These are phyloP conservation scores for Fraxinus baroniana DNA, from an alignment of 305 asterid genomes.

Conservation along the genomic window DNA sequence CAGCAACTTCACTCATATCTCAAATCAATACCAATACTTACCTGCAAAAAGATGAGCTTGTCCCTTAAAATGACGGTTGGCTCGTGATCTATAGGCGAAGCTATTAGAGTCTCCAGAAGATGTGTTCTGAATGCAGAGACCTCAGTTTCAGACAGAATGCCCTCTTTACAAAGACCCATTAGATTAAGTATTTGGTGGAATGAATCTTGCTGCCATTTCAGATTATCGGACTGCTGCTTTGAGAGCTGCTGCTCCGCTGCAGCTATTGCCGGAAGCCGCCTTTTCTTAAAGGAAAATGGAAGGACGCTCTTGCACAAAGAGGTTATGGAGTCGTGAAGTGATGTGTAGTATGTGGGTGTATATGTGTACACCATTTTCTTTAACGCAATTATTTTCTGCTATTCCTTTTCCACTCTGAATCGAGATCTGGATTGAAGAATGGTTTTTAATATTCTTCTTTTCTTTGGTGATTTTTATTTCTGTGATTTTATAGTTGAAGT, in stretches of 20 bases:
- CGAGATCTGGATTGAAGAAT: not conserved
- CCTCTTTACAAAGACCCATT: slow-evolving; percentile 84
- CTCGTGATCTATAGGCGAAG: too few relatives aligned
- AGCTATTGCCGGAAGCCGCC: slow-evolving; percentile 71
- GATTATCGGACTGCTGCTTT: slow-evolving; percentile 82
- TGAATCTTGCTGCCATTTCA: slow-evolving; percentile 96
- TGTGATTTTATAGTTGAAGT: slow-evolving; percentile 20
- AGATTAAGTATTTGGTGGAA: slow-evolving; percentile 84
- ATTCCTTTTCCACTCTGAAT: not conserved
- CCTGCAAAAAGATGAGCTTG: too few relatives aligned
- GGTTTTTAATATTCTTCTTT: not conserved
- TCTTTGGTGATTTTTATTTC: not conserved
- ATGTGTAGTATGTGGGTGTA: slow-evolving; percentile 81
- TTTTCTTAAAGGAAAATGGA: slow-evolving; percentile 86
- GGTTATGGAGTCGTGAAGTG: slow-evolving; percentile 80
- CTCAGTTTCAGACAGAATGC: slow-evolving; percentile 42
- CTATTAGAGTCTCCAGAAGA: too few relatives aligned
- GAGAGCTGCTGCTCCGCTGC: slow-evolving; percentile 91
- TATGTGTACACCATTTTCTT: slow-evolving; percentile 67
- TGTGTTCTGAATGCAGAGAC: too few relatives aligned
- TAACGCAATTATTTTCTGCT: not conserved
- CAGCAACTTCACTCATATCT: not conserved
- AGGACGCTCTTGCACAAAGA: slow-evolving; percentile 84
- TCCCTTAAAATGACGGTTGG: too few relatives aligned
- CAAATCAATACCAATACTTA: too few relatives aligned